phyloP scores from a whole-genome alignment of 305 asterid species.

The Coffea humblotiana region DNA sequence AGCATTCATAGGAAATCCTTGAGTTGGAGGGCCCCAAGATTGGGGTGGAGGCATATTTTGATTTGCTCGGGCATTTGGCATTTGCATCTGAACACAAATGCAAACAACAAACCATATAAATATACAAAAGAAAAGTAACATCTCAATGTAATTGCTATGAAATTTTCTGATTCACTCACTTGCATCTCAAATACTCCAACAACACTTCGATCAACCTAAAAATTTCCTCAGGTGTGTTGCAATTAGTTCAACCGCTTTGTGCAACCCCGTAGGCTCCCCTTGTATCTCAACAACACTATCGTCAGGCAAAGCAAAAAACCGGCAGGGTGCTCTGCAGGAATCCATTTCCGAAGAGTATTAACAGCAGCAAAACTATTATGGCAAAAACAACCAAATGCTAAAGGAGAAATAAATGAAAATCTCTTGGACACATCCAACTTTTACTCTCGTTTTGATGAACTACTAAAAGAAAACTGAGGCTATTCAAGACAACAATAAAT shows the following conservation, averaged over 20 bases:
- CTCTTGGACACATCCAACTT: neutral
- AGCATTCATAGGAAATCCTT: slow-evolving; percentile 48
- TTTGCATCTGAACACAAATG: slow-evolving; percentile 53
- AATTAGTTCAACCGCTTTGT: slow-evolving; percentile 75
- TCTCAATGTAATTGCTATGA: slow-evolving; percentile 1
- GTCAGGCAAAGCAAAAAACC: slow-evolving; percentile 65
- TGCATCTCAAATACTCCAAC: slow-evolving; percentile 68
- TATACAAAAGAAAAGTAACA: slow-evolving; percentile 7
- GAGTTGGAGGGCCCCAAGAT: slow-evolving; percentile 65
- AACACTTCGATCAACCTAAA: slow-evolving; percentile 84
- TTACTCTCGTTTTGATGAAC: neutral
- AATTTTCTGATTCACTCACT: slow-evolving; percentile 41
- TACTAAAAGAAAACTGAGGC: neutral
- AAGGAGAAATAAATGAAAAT: neutral
- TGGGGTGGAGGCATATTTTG: slow-evolving; percentile 58
- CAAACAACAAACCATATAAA: slow-evolving; percentile 16
- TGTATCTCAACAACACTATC: slow-evolving; percentile 90
- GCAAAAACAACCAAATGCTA: neutral
- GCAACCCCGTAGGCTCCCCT: slow-evolving; percentile 75
- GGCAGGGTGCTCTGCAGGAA: slow-evolving; percentile 72
- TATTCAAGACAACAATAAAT: neutral
- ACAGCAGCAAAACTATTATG: slow-evolving; percentile 8
- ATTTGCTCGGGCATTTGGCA: slow-evolving; percentile 54
- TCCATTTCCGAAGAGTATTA: slow-evolving; percentile 12
- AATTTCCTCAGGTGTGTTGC: slow-evolving; percentile 79